These are phyloP conservation scores for Ophidiomyces ophidiicola DNA, from an alignment of 2,329 filamentous ascomycete genomes.

Conservation along the genomic window DNA sequence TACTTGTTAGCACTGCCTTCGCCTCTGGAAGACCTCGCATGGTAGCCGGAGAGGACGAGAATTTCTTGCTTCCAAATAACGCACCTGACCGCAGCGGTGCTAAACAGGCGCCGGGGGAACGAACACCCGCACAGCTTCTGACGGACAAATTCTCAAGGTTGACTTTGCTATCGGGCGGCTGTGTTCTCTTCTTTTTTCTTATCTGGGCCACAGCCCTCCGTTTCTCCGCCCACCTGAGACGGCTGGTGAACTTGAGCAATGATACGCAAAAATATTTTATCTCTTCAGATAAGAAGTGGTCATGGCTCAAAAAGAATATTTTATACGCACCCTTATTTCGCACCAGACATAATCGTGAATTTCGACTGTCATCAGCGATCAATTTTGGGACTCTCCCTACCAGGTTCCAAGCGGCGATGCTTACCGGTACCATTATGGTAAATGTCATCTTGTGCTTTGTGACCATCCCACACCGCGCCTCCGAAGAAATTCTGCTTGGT, in stretches of 20 bases:
- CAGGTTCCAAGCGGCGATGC: constrained; percentile 34
- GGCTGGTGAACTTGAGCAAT: constrained; percentile 63
- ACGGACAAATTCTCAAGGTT: constrained; percentile 50
- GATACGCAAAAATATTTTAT: constrained; percentile 71
- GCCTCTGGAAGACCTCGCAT: too few species aligned
- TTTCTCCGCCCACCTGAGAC: constrained; percentile 56
- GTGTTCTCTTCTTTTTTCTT: constrained; percentile 50
- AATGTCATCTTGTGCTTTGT: constrained; percentile 41
- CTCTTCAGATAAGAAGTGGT: constrained; percentile 44
- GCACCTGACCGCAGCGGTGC: too few species aligned
- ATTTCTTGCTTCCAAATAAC: too few species aligned
- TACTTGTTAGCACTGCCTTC: too few species aligned
- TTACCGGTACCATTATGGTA: constrained; percentile 32
- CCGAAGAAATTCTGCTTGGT: constrained; percentile 26
- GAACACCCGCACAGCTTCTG: constrained; percentile 16
- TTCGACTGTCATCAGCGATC: constrained; percentile 33
- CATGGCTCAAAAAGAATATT: constrained; percentile 57
- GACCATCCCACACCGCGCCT: constrained; percentile 31
- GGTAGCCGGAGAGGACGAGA: too few species aligned
- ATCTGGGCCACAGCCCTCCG: constrained; percentile 53
- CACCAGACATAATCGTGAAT: constrained; percentile 35
- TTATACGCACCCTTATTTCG: constrained; percentile 37
- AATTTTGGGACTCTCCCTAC: constrained; percentile 38
- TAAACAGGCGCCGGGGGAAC: too few species aligned
- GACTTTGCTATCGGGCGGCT: constrained; percentile 51